Evolutionary conservation across 2,329 filamentous ascomycete species (phyloP), one percentile per base, ranked within the genome.

Genomic region (Hypoxylon sp.): DNA sequence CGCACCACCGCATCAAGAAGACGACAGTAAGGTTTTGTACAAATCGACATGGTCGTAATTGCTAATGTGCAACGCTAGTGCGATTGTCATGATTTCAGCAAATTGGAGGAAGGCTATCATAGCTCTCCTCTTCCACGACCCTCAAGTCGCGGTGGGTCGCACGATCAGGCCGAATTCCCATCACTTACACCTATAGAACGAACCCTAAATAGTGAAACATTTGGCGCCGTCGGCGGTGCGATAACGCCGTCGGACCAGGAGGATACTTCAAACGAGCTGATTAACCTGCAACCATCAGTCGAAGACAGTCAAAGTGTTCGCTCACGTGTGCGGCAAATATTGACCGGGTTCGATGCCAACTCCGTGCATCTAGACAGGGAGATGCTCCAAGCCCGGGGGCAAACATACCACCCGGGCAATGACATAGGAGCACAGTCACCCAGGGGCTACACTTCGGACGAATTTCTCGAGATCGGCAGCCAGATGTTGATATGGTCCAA

Each of bases 41-140:
- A 38, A 42, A 6, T 38, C 36, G 7, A 14, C 32, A 40, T 40
- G 8, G 22, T 22, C 12, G 20, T 24, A 14, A 20, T 38, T 38
- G 7, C 67, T 74, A 61, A 59, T 26, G 16, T 52, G 18, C n/a
- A 49, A 33, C 14, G 16, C 14, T 24, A 77, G 74, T 77, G 75
- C 42, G 69, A 74, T 28, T 76, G 75, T 53, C 68, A 73, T 54
- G 75, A 76, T 52, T 72, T 77, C 26, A 70, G 67, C 18, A 69
- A 64, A 49, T 58, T 77, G 14, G 75, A 77, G 54, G 71, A 71
- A 38, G 65, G 42, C 14, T 76, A 76, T 42, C 46, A 48, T 2
- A 55, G 16, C 26, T 64, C 24, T 26, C 30, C 46, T 12, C 40
- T 26, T 4, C 45, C 50, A 18, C 56, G n/a, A 44, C 48, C 61